These are phyloP conservation scores for Bonia amplexicaulis DNA, from an alignment of 176 grass and related monocot species.

Conservation along the genomic window DNA sequence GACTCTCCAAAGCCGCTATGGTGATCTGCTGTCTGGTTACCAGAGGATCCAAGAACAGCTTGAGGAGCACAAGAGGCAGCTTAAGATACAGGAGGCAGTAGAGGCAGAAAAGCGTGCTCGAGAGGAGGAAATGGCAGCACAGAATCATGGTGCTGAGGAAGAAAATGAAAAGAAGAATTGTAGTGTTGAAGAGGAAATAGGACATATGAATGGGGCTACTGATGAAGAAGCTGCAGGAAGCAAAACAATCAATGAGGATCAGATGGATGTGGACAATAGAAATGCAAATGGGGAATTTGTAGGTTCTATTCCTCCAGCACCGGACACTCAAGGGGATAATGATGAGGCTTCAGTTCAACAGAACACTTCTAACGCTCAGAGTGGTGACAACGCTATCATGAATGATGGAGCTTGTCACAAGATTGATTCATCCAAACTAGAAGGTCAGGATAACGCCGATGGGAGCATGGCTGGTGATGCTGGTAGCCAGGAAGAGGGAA, in stretches of 20 bases:
- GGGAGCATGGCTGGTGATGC: neutral
- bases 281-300: slow-evolving; percentile 19
- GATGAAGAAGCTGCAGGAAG: slow-evolving; percentile 24
- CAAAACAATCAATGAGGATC: slow-evolving; percentile 1
- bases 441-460: neutral
- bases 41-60: slow-evolving; percentile 51
- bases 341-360: neutral
- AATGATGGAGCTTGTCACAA: neutral
- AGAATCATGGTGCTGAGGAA: slow-evolving; percentile 7
- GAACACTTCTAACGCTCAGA: neutral
- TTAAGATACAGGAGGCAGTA: slow-evolving; percentile 18
- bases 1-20: slow-evolving; percentile 59
- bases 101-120: slow-evolving; percentile 27
- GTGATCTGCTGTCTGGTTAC: slow-evolving; percentile 49
- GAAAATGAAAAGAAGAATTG: slow-evolving; percentile 8
- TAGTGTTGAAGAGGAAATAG: slow-evolving; percentile 5
- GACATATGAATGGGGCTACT: neutral
- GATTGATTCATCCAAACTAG: neutral
- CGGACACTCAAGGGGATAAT: slow-evolving; percentile 10
- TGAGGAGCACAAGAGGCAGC: slow-evolving; percentile 53
- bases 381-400: neutral
- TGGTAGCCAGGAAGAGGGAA: neutral
- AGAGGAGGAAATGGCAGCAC: neutral
- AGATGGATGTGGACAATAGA: slow-evolving; percentile 20
- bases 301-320: slow-evolving; percentile 24